phyloP scores from a whole-genome alignment of 2,329 filamentous ascomycete genomes.

The Teratosphaeria epicoccoides region DNA sequence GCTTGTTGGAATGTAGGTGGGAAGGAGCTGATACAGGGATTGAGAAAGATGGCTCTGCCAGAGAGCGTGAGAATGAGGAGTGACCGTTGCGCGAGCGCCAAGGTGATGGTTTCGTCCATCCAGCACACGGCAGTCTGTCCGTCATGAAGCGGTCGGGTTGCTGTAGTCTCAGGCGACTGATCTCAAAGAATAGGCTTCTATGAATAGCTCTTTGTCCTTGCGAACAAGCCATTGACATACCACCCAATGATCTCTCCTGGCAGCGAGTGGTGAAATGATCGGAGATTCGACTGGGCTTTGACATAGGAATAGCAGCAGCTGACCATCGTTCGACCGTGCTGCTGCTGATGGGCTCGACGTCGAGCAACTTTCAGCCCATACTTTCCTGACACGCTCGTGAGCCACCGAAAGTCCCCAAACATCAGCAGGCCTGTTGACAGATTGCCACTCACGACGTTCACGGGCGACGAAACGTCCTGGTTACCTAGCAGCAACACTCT shows the following conservation, averaged over 20 bases:
- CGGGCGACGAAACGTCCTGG: too few species aligned
- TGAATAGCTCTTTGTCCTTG: background rate
- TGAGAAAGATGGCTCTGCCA: background rate
- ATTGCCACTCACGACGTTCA: too few species aligned
- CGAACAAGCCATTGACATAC: background rate
- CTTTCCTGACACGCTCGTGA: too few species aligned
- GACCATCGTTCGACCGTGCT: too few species aligned
- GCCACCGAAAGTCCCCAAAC: too few species aligned
- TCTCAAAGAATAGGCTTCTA: background rate
- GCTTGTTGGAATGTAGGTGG: background rate
- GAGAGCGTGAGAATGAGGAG: background rate
- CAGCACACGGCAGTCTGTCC: too few species aligned
- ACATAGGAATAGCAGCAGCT: too few species aligned
- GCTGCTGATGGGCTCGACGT: too few species aligned
- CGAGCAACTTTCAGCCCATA: too few species aligned
- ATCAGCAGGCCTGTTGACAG: too few species aligned
- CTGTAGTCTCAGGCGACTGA: background rate
- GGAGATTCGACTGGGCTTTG: background rate
- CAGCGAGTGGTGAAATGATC: background rate
- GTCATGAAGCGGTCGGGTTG: background rate
- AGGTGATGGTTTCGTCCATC: too few species aligned
- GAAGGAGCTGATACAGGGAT: background rate
- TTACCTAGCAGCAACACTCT: background rate
- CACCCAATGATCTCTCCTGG: background rate
- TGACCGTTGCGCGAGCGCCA: background rate